These are phyloP conservation scores for Fusarium xyrophilum DNA, from an alignment of 2,329 filamentous ascomycete species.

Conservation along the genomic window DNA sequence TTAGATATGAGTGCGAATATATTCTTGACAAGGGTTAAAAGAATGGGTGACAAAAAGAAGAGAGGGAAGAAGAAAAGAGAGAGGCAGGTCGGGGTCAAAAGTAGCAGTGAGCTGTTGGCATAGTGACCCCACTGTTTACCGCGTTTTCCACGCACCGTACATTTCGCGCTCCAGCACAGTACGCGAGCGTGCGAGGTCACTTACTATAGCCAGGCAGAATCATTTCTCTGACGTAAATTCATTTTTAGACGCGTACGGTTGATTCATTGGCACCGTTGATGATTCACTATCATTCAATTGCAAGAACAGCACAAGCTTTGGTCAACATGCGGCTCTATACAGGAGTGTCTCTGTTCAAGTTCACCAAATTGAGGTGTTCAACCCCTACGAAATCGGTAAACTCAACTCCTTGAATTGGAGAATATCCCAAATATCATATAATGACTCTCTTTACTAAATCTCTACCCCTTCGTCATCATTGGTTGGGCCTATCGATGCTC, in stretches of 20 bases:
- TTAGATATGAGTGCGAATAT: slow-evolving; percentile 10
- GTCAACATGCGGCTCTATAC: background rate
- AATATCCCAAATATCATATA: background rate
- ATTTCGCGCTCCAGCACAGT: background rate
- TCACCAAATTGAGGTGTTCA: background rate
- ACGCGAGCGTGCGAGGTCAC: background rate
- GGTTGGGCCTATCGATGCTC: background rate
- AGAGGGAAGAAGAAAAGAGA: background rate
- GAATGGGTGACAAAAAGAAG: slow-evolving; percentile 9
- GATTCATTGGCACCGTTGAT: background rate
- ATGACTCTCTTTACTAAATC: background rate
- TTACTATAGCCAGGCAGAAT: background rate
- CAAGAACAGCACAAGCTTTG: background rate
- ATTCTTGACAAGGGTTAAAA: background rate
- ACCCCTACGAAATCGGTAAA: background rate
- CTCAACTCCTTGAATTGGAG: background rate
- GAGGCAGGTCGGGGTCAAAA: background rate
- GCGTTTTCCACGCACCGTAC: background rate
- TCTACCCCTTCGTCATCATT: background rate
- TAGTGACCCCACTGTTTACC: background rate
- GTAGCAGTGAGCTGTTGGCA: background rate
- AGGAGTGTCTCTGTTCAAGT: background rate
- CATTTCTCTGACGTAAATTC: background rate
- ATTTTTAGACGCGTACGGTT: background rate
- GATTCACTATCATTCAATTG: background rate